These are phyloP conservation scores for Plasmodium fragile DNA, from an alignment of 169 alveolate species.

Conservation along the genomic window DNA sequence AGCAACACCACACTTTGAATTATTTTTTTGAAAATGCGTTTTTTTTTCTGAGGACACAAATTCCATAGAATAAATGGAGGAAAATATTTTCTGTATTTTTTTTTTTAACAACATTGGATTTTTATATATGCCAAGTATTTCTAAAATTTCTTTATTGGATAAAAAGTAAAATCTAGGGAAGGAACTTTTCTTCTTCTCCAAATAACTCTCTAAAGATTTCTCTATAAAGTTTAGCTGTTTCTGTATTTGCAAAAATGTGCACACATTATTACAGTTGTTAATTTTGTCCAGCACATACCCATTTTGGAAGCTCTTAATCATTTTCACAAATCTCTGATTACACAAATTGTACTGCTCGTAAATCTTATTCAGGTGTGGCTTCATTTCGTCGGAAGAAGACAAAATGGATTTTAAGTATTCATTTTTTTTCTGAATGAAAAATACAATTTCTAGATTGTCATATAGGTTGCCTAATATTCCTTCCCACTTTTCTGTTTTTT, in stretches of 20 bases:
- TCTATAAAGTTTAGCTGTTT: slow-evolving; percentile 91
- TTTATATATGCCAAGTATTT: slow-evolving; percentile 94
- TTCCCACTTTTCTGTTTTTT: slow-evolving; percentile 93
- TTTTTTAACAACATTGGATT: slow-evolving; percentile 93
- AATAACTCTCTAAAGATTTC: slow-evolving; percentile 93
- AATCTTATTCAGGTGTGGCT: slow-evolving; percentile 77
- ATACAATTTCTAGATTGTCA: slow-evolving; percentile 93
- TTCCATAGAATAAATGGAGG: slow-evolving; percentile 91
- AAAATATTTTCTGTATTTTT: slow-evolving; percentile 95
- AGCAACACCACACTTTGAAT: background rate
- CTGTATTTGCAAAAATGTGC: slow-evolving; percentile 82
- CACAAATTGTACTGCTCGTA: slow-evolving; percentile 87
- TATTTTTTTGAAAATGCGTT: slow-evolving; percentile 23
- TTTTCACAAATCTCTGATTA: slow-evolving; percentile 85
- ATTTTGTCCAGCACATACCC: slow-evolving; percentile 81
- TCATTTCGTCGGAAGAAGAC: slow-evolving; percentile 81
- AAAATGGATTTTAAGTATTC: slow-evolving; percentile 91
- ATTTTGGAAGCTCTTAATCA: slow-evolving; percentile 52
- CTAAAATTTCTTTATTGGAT: slow-evolving; percentile 95
- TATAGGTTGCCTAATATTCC: slow-evolving; percentile 88
- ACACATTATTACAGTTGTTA: slow-evolving; percentile 87
- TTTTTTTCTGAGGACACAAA: slow-evolving; percentile 79
- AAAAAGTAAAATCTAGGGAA: slow-evolving; percentile 97
- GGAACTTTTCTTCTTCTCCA: slow-evolving; percentile 93
- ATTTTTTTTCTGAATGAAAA: slow-evolving; percentile 91